Conservation (phyloP, 192 early-diverging fungal species). For the Rhizoclosmatium sp. region DNA sequence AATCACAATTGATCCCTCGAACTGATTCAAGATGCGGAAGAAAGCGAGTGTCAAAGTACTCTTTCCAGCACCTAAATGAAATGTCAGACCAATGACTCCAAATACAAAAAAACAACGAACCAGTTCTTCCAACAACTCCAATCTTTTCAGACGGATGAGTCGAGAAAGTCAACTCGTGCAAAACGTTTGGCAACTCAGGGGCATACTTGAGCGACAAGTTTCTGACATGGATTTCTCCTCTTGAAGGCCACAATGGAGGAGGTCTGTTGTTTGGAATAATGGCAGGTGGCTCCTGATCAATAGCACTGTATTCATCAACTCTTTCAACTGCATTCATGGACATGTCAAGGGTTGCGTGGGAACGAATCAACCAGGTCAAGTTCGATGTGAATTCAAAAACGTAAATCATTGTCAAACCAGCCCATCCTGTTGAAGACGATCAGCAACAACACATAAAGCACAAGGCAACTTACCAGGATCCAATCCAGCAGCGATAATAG, state of each 20-base stretch:
- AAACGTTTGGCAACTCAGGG: slow-evolving; percentile 35
- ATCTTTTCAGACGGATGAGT: slow-evolving; percentile 54
- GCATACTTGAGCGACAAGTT: slow-evolving; percentile 55
- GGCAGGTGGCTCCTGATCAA: slow-evolving; percentile 44
- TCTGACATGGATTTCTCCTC: slow-evolving; percentile 47
- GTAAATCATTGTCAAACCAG: slow-evolving; percentile 64
- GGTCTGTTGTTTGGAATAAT: slow-evolving; percentile 19
- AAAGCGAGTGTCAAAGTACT: slow-evolving; percentile 53
- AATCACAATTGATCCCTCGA: slow-evolving; percentile 59
- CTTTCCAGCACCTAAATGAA: slow-evolving; percentile 44
- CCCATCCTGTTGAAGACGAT: slow-evolving; percentile 6
- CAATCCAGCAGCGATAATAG: background rate
- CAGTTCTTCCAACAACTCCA: slow-evolving; percentile 60
- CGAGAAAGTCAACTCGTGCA: slow-evolving; percentile 43
- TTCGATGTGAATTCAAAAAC: slow-evolving; percentile 79
- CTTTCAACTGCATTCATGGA: slow-evolving; percentile 64
- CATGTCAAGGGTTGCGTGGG: background rate
- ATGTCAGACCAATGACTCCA: background rate
- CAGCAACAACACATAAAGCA: slow-evolving; percentile 42
- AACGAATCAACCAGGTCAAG: slow-evolving; percentile 61
- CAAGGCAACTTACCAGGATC: background rate
- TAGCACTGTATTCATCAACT: slow-evolving; percentile 64
- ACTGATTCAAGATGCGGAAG: slow-evolving; percentile 62
- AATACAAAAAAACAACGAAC: slow-evolving; percentile 6
- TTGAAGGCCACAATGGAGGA: slow-evolving; percentile 49